Percentiles rank a stretch among this genome's conserved stretches.
Evolutionary conservation across 768 basidiomycete genomes (phyloP).

Genomic region (Mycena vitilis): DNA sequence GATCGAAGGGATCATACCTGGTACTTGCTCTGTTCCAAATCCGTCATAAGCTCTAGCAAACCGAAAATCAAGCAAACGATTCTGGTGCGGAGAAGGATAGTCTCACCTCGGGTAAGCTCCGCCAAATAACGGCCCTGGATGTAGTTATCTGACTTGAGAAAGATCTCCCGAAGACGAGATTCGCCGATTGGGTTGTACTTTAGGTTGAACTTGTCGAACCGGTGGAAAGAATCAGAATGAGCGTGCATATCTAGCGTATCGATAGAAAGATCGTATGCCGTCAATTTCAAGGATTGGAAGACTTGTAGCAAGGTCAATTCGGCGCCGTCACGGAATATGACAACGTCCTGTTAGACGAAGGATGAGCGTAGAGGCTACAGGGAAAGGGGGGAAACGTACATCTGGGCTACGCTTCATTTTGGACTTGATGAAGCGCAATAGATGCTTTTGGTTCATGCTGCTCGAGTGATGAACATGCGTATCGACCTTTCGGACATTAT

Average conservation of each 20-base stretch:
- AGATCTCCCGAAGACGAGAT: constrained; percentile 94
- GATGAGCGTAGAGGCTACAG: no score
- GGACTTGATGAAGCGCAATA: constrained; percentile 98
- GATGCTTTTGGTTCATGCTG: constrained; percentile 99
- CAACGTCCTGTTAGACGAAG: constrained; percentile 75
- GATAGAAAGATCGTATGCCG: constrained; percentile 97
- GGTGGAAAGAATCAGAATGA: constrained; percentile 97
- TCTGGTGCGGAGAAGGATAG: background rate
- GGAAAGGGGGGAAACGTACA: constrained; percentile 51
- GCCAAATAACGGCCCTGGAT: constrained; percentile 94
- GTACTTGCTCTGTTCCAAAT: constrained; percentile 98
- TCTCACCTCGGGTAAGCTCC: constrained; percentile 87
- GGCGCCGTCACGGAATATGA: constrained; percentile 93
- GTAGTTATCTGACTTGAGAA: constrained; percentile 97
- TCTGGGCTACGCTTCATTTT: constrained; percentile 93
- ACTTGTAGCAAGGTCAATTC: constrained; percentile 92
- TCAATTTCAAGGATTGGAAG: constrained; percentile 94
- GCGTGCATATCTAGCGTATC: constrained; percentile 99
- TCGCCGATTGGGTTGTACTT: constrained; percentile 99
- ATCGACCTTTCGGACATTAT: constrained; percentile 98
- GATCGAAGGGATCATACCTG: constrained; percentile 64
- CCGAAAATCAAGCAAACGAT: constrained; percentile 3
- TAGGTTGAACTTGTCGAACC: constrained; percentile 98
- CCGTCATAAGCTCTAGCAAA: constrained; percentile 90
- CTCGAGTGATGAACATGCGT: constrained; percentile 99